Evolutionary conservation across 495 filamentous ascomycete genomes (phyloP).

Genomic region (Penicillium maclennaniae): DNA sequence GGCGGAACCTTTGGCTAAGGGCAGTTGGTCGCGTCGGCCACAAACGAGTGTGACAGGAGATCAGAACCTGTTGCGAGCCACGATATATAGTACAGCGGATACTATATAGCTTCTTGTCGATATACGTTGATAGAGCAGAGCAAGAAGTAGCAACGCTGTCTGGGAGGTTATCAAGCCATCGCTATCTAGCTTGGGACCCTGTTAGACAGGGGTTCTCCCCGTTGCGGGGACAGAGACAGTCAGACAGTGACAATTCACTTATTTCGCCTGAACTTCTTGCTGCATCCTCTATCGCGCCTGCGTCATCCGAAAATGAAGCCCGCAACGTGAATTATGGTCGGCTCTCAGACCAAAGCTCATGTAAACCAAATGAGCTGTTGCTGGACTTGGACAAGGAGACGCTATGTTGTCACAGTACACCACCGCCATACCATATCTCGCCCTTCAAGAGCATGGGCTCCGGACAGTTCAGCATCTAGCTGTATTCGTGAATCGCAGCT

Average conservation of each 20-base stretch:
- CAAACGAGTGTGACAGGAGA: conserved; percentile 11
- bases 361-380: conserved; percentile 34
- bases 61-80: conserved; percentile 33
- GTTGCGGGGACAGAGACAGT: conserved; percentile 27
- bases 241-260: conserved; percentile 42
- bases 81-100: conserved; percentile 52
- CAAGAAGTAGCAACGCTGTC: conserved; percentile 48
- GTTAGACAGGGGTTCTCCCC: conserved; percentile 36
- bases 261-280: conserved; percentile 38
- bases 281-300: conserved; percentile 17
- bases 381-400: not conserved
- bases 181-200: conserved; percentile 47
- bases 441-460: not conserved
- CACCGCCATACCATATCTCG: not conserved
- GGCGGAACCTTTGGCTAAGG: not conserved
- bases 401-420: conserved; percentile 1
- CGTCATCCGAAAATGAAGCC: conserved; percentile 9
- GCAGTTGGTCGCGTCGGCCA: not conserved
- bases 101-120: conserved; percentile 65
- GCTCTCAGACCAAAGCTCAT: conserved; percentile 23
- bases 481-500: conserved; percentile 26
- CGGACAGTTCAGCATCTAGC: conserved; percentile 16
- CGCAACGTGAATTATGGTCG: conserved; percentile 17
- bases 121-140: conserved; percentile 63
- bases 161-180: conserved; percentile 33